Conservation (phyloP, 2,329 filamentous ascomycete genomes). For the Ilyonectria destructans region DNA sequence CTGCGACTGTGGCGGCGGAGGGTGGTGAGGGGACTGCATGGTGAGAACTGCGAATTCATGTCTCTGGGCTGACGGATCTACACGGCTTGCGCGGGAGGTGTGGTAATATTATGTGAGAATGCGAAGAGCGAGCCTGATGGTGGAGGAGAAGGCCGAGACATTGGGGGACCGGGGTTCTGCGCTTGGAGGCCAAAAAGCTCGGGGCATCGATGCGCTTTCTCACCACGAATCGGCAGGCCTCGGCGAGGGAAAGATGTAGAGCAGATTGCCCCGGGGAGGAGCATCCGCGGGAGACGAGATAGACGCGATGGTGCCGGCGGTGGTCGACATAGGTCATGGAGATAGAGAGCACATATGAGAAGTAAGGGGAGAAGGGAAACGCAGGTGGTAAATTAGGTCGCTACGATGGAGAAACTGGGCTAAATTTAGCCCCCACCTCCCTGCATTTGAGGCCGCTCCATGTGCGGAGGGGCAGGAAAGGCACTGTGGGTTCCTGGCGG, state of each 20-base stretch:
- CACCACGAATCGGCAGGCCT: constrained; percentile 15
- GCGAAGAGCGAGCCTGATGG: constrained; percentile 22
- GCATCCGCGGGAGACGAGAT: constrained; percentile 4
- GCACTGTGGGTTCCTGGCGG: constrained; percentile 33
- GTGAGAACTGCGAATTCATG: constrained; percentile 40
- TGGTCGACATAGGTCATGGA: constrained; percentile 13
- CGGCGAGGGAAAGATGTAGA: constrained; percentile 4
- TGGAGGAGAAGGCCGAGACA: constrained; percentile 39
- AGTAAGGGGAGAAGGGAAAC: constrained; percentile 24
- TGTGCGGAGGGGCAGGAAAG: constrained; percentile 31
- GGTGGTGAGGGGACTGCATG: constrained; percentile 43
- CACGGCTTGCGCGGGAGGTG: constrained; percentile 20
- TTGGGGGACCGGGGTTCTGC: constrained; percentile 18
- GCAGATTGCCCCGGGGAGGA: constrained; percentile 1
- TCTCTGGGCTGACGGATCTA: constrained; percentile 39
- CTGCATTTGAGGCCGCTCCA: constrained; percentile 15
- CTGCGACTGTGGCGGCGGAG: constrained; percentile 33
- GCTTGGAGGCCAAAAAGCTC: constrained; percentile 10
- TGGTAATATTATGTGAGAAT: constrained; percentile 33
- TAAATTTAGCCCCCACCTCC: constrained; percentile 47
- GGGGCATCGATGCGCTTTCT: constrained; percentile 29
- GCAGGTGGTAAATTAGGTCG: constrained; percentile 48
- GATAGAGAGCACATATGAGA: constrained; percentile 13
- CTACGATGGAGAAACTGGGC: constrained; percentile 44
- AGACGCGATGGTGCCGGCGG: constrained; percentile 16